phyloP scores from a whole-genome alignment of 2,329 filamentous ascomycete genomes.

The Venturia nashicola region DNA sequence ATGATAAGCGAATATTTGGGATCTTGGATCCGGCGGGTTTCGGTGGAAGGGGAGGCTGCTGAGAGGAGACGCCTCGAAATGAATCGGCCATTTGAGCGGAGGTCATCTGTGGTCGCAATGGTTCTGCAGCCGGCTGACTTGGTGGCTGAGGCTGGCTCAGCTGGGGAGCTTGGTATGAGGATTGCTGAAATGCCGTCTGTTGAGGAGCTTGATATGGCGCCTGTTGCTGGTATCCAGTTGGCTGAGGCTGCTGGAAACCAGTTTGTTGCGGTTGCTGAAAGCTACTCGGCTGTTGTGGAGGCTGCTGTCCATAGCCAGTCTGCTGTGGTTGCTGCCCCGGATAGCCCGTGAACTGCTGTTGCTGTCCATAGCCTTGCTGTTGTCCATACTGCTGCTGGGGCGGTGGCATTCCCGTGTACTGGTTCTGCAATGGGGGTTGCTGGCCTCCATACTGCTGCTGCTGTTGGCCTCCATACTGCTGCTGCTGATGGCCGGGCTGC shows the following conservation, averaged over 20 bases:
- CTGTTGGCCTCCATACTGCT: conserved; percentile 49
- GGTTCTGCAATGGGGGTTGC: conserved; percentile 39
- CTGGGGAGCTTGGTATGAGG: conserved; percentile 13
- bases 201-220: conserved; percentile 20
- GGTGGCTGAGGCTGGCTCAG: conserved; percentile 29
- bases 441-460: conserved; percentile 46
- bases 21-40: conserved; percentile 62
- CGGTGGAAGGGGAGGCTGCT: conserved; percentile 46
- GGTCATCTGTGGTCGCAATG: conserved; percentile 46
- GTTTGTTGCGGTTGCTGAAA: conserved; percentile 32
- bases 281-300: conserved; percentile 49
- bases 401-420: conserved; percentile 49
- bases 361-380: conserved; percentile 43
- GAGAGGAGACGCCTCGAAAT: conserved; percentile 33
- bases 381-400: conserved; percentile 33
- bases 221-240: conserved; percentile 32
- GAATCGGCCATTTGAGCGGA: conserved; percentile 53
- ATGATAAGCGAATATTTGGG: conserved; percentile 85
- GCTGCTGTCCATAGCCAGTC: conserved; percentile 43
- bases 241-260: conserved; percentile 28
- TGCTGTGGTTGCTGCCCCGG: conserved; percentile 52
- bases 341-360: conserved; percentile 43
- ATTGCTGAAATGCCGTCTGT: conserved; percentile 24
- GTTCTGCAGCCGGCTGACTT: conserved; percentile 47
- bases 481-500: conserved; percentile 50